Conservation (phyloP, 1,284 basidiomycete genomes). For the Grifola frondosa region DNA sequence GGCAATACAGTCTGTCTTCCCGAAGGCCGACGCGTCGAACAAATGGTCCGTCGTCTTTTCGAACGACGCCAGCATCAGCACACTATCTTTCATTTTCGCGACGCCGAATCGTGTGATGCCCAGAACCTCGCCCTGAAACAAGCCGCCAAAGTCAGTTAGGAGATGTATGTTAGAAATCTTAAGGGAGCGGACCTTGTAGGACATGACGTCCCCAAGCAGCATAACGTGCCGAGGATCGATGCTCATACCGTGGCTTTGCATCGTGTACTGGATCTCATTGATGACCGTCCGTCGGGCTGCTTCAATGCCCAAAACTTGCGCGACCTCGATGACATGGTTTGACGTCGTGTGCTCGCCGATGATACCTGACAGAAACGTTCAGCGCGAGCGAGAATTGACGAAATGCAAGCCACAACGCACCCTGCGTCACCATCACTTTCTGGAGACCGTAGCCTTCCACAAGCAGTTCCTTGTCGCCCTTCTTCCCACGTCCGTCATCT, state of each 20-base stretch:
- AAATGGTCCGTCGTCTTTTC: slow-evolving; percentile 99
- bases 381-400: not conserved
- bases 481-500: slow-evolving; percentile 71
- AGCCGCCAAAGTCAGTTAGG: not conserved
- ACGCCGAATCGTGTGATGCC: slow-evolving; percentile 99
- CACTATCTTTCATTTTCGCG: slow-evolving; percentile 99
- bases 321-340: slow-evolving; percentile 97
- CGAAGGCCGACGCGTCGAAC: slow-evolving; percentile 96
- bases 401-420: slow-evolving; percentile 40
- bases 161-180: not conserved
- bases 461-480: slow-evolving; percentile 83
- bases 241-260: slow-evolving; percentile 97
- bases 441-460: slow-evolving; percentile 98
- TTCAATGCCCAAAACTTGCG: slow-evolving; percentile 94
- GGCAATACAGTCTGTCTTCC: slow-evolving; percentile 92
- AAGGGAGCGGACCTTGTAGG: slow-evolving; percentile 74
- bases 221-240: slow-evolving; percentile 99
- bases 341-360: slow-evolving; percentile 91
- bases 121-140: slow-evolving; percentile 86
- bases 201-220: slow-evolving; percentile 98
- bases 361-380: slow-evolving; percentile 59
- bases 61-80: slow-evolving; percentile 98
- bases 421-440: slow-evolving; percentile 97
- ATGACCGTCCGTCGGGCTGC: slow-evolving; percentile 94
- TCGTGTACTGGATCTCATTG: slow-evolving; percentile 97